Base-by-base conservation (phyloP, 78 protist genomes). In the Parvularia atlantis region DNA sequence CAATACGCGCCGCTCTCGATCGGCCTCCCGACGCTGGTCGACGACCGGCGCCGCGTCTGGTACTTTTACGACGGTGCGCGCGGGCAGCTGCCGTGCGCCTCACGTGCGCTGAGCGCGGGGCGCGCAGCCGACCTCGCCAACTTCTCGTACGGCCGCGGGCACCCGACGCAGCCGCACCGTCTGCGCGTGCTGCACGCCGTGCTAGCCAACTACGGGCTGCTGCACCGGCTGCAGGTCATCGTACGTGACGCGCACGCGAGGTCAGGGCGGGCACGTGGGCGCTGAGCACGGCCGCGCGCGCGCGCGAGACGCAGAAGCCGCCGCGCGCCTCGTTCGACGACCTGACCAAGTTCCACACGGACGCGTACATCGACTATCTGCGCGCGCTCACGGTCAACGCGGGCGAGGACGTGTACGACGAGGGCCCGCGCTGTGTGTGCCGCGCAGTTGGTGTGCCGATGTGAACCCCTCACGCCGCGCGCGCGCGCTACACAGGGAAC, bases 141-240 rank as follows among this genome's bases (percentile, higher is more conserved):
- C 53, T 77, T 63, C 36, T 75, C 74, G 77, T 93, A 92, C 57
- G 93, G 95, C 26, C 73, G 28, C 5, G 77, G 75, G 22, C 91
- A 87, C 63, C 86, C 86, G 22, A 89, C 86, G 93, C 79, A 92
- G 77, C 98, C 98, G n/a, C 89, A 84, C 70, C 69, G 98, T 20
- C 63, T 91, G 52, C 24, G 78, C 50, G 40, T 94, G 64, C 80
- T 96, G 10, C 95, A 92, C 66, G 69, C 85, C 63, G 80, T 93
- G 19, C 43, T 93, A 17, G 67, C 89, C 59, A 89, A 80, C 43
- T 91, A 93, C 71, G 95, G 87, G 11, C 78, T 91, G 28, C 76
- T 84, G 65, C 64, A 80, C 50, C 71, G 91, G 53, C 77, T 91
- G 92, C 59, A 73, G 66, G 58, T 91, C 65, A n/a, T n/a, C n/a